Evolutionary conservation across 2,329 filamentous ascomycete genomes (phyloP).

Genomic region (Stylonectria norvegica): DNA sequence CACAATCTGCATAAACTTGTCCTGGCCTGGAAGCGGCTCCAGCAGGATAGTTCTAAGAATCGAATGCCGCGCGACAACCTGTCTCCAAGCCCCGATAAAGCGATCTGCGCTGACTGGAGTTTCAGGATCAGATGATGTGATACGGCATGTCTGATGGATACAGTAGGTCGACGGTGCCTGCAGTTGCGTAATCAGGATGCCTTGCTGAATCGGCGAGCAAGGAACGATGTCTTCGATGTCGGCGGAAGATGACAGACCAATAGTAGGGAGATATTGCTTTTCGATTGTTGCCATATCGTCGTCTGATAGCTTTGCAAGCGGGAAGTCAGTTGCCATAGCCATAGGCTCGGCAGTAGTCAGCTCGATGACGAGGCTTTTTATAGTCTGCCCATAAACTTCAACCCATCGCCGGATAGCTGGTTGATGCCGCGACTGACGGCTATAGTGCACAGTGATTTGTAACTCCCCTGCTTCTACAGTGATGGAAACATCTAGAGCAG

Average conservation of each 20-base stretch:
- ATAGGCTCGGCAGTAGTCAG: background rate
- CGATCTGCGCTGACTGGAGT: conserved; percentile 3
- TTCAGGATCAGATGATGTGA: conserved; percentile 9
- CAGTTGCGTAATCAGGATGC: conserved; percentile 28
- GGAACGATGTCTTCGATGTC: conserved; percentile 32
- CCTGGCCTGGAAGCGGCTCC: conserved; percentile 8
- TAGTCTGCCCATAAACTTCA: background rate
- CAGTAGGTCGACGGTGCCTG: conserved; percentile 5
- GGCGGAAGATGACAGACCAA: conserved; percentile 3
- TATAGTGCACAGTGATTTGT: background rate
- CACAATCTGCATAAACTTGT: conserved; percentile 19
- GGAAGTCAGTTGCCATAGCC: background rate
- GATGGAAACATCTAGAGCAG: background rate
- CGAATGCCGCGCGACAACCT: conserved; percentile 17
- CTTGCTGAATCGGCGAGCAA: conserved; percentile 32
- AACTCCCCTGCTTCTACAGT: conserved; percentile 9
- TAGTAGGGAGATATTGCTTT: conserved; percentile 6
- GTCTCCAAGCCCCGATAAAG: conserved; percentile 17
- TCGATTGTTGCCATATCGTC: conserved; percentile 9
- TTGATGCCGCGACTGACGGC: background rate
- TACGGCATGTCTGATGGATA: conserved; percentile 1
- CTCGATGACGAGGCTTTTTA: background rate
- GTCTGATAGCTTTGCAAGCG: background rate
- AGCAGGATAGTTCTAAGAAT: conserved; percentile 23
- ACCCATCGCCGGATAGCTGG: background rate